Evolutionary conservation across 192 early-diverging fungal genomes (phyloP).

Genomic region (Phlyctochytrium arcticum): DNA sequence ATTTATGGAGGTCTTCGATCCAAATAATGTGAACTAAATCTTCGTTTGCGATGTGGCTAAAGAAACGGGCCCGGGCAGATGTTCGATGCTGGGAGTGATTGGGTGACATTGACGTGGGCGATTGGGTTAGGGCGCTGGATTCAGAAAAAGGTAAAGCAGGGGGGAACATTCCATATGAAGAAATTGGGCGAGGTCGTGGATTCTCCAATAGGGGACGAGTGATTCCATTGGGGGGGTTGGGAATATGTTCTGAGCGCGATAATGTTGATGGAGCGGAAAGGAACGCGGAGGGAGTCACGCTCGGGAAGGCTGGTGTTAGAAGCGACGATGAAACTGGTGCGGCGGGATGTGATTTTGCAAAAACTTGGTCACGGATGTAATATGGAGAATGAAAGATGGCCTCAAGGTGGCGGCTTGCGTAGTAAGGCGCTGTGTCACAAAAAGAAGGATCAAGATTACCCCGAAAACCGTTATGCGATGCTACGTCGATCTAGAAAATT

Average conservation of each 20-base stretch:
- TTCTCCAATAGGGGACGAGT: neutral
- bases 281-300: neutral
- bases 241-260: neutral
- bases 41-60: slow-evolving; percentile 41
- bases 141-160: neutral
- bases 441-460: slow-evolving; percentile 48
- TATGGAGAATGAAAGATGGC: slow-evolving; percentile 73
- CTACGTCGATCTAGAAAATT: slow-evolving; percentile 42
- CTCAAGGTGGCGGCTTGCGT: slow-evolving; percentile 60
- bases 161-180: neutral
- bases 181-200: neutral
- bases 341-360: neutral
- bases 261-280: too few species aligned
- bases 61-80: too few species aligned
- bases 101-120: neutral
- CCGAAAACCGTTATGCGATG: slow-evolving; percentile 60
- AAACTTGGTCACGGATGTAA: slow-evolving; percentile 30
- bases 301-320: neutral
- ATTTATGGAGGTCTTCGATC: slow-evolving; percentile 59
- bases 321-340: neutral
- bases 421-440: slow-evolving; percentile 67
- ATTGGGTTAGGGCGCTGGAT: neutral
- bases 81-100: neutral
- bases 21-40: slow-evolving; percentile 70
- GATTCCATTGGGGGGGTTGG: neutral